phyloP scores from a whole-genome alignment of 2,329 filamentous ascomycete genomes.

The Trichoderma afroharzianum region DNA sequence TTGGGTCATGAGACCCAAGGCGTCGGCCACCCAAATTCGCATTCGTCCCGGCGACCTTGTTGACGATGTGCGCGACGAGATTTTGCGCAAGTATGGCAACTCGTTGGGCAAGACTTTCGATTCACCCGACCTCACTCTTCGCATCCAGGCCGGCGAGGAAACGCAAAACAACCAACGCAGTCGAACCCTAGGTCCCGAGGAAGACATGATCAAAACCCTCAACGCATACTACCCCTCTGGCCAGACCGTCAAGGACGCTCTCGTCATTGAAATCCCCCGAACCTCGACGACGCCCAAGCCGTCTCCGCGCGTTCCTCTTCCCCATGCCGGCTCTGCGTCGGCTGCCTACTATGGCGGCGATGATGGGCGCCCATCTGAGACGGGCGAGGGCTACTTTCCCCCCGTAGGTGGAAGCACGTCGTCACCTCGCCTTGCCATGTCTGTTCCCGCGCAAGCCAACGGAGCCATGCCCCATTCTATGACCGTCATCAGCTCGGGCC shows the following conservation, averaged over 20 bases:
- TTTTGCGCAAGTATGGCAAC: constrained; percentile 90
- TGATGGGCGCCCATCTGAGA: constrained; percentile 63
- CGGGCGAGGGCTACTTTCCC: constrained; percentile 78
- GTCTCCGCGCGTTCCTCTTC: constrained; percentile 60
- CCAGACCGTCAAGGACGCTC: constrained; percentile 81
- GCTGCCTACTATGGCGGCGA: constrained; percentile 59
- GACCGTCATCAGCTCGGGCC: constrained; percentile 74
- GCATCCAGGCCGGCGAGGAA: constrained; percentile 66
- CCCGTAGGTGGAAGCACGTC: constrained; percentile 45
- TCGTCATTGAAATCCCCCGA: constrained; percentile 81
- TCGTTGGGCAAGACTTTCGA: constrained; percentile 86
- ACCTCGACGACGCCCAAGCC: constrained; percentile 68
- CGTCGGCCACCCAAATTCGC: constrained; percentile 81
- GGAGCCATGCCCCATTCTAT: constrained; percentile 59
- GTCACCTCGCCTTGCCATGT: constrained; percentile 34
- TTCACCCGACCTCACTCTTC: constrained; percentile 80
- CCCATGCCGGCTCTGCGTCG: constrained; percentile 29
- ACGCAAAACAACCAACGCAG: constrained; percentile 52
- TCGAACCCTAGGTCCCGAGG: constrained; percentile 77
- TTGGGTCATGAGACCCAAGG: constrained; percentile 86
- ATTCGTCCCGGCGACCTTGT: constrained; percentile 87
- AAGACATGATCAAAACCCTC: constrained; percentile 72
- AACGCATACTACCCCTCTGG: constrained; percentile 83
- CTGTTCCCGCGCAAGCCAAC: constrained; percentile 31
- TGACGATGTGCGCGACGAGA: constrained; percentile 90